Conservation (phyloP, 2,329 filamentous ascomycete genomes). For the Trichoderma simmonsii region DNA sequence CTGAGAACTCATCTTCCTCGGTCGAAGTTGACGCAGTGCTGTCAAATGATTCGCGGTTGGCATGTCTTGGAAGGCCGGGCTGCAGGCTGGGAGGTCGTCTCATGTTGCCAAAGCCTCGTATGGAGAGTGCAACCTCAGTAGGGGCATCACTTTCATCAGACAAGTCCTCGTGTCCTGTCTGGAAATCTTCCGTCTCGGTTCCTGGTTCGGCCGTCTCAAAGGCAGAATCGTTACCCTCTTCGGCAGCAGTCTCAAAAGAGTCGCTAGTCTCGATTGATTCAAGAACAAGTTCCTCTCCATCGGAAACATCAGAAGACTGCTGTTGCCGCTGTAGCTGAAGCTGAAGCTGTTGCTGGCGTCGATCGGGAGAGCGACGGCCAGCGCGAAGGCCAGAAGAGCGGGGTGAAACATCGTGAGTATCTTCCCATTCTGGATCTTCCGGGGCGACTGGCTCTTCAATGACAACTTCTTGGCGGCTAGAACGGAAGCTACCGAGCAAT, state of each 20-base stretch:
- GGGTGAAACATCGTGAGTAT: slow-evolving; percentile 51
- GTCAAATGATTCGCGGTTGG: slow-evolving; percentile 66
- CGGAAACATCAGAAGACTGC: not conserved
- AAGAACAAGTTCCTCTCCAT: not conserved
- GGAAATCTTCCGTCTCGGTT: slow-evolving; percentile 92
- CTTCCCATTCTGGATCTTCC: slow-evolving; percentile 88
- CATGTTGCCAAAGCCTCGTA: slow-evolving; percentile 42
- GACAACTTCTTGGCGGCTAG: slow-evolving; percentile 73
- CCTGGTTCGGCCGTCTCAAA: slow-evolving; percentile 69
- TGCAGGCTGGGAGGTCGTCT: slow-evolving; percentile 43
- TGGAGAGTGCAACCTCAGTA: slow-evolving; percentile 78
- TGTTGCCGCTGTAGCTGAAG: not conserved
- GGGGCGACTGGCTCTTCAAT: slow-evolving; percentile 60
- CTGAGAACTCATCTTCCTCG: slow-evolving; percentile 58
- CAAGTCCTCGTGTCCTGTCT: slow-evolving; percentile 81
- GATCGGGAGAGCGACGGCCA: not conserved
- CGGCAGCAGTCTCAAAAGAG: slow-evolving; percentile 74
- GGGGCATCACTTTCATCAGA: slow-evolving; percentile 69
- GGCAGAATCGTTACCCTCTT: slow-evolving; percentile 45
- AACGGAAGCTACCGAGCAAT: slow-evolving; percentile 73
- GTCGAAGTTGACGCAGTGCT: slow-evolving; percentile 88
- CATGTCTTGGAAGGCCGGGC: slow-evolving; percentile 37
- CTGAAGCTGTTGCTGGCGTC: not conserved
- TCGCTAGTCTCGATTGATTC: slow-evolving; percentile 55
- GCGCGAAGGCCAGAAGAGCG: slow-evolving; percentile 22